Base-by-base conservation (phyloP, 768 basidiomycete species). In the Candolleomyces aberdarensis region DNA sequence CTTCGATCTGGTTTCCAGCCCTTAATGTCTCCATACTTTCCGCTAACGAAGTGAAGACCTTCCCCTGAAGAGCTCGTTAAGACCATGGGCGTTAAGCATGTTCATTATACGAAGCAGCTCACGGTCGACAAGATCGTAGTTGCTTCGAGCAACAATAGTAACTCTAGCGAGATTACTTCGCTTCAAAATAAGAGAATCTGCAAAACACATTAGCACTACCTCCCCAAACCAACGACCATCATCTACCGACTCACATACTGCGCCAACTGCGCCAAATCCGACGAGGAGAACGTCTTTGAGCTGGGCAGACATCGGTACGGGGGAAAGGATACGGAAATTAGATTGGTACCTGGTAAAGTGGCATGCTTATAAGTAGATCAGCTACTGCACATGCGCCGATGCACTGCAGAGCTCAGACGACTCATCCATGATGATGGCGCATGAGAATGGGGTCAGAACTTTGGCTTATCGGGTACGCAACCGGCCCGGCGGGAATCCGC, bases 141-240 rank as follows among this genome's bases (percentile, higher is more conserved):
- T 89, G 55, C 89, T 85, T 58, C 91, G 73, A 1, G 90, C 91
- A 1, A 92, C 87, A 17, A 78, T 86, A 1, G 91, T 92, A 9
- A 93, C 85, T 26, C 83, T 78, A 1, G 82, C 87, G 32, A 80
- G 74, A 11, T 85, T 82, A 65, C 85, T 83, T 61, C 81, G 74
- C 62, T 84, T 76, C 20, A 88, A 73, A 57, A 87, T 77, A 55
- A 81, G 75, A 0, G 85, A 79, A 66, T 86, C 86, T 88, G 20
- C 15, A 40, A 43, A 14, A 57, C 53, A 62, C 20, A 10, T 57
- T 52, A 41, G n/a, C 11, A 13, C 49, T 8, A 41, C 3, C 48
- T 11, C 14, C 20, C 4, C 58, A 43, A 11, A 36, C n/a, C 8
- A 10, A n/a, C 5, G 36, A 26, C 26, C 26, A 36, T 26, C 26